A percentile compares a stretch with the other conserved stretches of the same genome.
These are phyloP conservation scores for Sisymbrium irio DNA, from an alignment of 345 rosid genomes.

Conservation along the genomic window DNA sequence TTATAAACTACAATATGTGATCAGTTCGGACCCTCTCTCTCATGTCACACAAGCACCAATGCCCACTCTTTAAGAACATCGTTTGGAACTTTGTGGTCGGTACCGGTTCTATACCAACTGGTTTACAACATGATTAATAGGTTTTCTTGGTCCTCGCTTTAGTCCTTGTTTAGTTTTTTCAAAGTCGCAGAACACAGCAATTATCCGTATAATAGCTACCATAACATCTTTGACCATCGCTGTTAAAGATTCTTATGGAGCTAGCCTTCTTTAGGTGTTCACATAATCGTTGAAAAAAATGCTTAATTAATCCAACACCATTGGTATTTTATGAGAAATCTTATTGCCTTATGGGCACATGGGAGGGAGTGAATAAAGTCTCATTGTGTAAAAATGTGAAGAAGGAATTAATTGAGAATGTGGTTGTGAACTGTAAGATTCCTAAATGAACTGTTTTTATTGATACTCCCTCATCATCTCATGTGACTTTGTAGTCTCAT, in stretches of 20 bases:
- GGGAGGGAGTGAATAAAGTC: conserved; percentile 19
- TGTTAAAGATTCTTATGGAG: not conserved
- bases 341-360: conserved; percentile 20
- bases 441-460: conserved; percentile 23
- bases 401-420: conserved; percentile 29
- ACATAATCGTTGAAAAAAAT: not conserved
- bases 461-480: conserved; percentile 21
- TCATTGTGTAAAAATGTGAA: conserved; percentile 1
- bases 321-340: not conserved
- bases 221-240: not conserved
- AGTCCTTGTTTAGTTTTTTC: not conserved
- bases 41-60: not conserved
- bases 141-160: not conserved
- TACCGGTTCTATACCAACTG: conserved; percentile 3
- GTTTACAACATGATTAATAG: not conserved
- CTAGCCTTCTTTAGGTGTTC: not conserved
- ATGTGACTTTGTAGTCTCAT: conserved; percentile 31
- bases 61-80: not conserved
- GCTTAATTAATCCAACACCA: not conserved
- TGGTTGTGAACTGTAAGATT: conserved; percentile 27
- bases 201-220: not conserved
- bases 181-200: not conserved
- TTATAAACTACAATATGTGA: not conserved
- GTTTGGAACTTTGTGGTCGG: not conserved
- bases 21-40: not conserved